These are phyloP conservation scores for Aspergillus sclerotiicarbonarius DNA, from an alignment of 495 filamentous ascomycete species.

Conservation along the genomic window DNA sequence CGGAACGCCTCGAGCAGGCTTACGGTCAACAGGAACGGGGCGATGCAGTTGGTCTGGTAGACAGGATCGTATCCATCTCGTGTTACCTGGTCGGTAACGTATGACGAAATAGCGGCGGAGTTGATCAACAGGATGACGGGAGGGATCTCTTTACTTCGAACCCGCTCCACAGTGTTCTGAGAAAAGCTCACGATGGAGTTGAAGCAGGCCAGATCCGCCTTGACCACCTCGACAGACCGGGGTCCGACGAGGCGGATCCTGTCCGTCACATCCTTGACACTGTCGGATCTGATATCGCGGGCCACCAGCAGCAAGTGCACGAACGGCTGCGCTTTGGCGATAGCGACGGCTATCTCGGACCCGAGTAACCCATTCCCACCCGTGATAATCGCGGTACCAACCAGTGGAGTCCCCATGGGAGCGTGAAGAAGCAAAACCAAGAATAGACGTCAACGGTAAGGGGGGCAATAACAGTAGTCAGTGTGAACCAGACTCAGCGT, in stretches of 20 bases:
- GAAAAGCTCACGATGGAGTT: conserved; percentile 35
- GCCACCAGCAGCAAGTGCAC: conserved; percentile 37
- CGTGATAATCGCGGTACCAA: conserved; percentile 43
- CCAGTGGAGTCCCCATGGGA: conserved; percentile 38
- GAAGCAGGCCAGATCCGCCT: conserved; percentile 35
- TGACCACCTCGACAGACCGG: conserved; percentile 37
- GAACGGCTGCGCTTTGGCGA: conserved; percentile 40
- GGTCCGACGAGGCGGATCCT: conserved; percentile 39
- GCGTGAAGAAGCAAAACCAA: not conserved
- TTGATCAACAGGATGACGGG: conserved; percentile 39
- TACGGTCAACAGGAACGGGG: conserved; percentile 41
- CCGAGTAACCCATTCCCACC: conserved; percentile 40
- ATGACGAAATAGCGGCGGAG: conserved; percentile 38
- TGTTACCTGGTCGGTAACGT: conserved; percentile 34
- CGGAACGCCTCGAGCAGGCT: conserved; percentile 43
- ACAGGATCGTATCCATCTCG: conserved; percentile 40
- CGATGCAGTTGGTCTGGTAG: conserved; percentile 43
- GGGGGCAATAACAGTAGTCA: not conserved
- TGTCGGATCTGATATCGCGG: conserved; percentile 33
- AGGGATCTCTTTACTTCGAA: conserved; percentile 37
- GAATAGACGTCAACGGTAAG: not conserved
- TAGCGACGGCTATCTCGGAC: conserved; percentile 40
- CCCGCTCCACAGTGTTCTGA: conserved; percentile 34
- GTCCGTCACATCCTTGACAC: conserved; percentile 28
- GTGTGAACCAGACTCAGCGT: conserved; percentile 2